Base-by-base conservation (phyloP, 2,329 filamentous ascomycete genomes). In the Hypoxylon sp. region DNA sequence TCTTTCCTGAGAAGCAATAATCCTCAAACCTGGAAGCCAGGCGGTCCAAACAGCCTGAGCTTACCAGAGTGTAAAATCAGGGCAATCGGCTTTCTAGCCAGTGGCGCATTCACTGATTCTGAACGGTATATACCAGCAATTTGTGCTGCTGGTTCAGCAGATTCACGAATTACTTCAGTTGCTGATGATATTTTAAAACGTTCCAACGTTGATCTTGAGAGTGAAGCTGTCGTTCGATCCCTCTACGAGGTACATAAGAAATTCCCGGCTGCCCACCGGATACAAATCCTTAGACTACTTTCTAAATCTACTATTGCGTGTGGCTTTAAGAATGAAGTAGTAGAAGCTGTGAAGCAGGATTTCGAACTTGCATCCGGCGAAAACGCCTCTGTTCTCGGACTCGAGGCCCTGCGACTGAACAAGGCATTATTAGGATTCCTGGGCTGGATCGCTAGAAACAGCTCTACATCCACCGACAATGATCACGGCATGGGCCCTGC, bases 131-230 rank as follows among this genome's bases (percentile, higher is more conserved):
- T 98, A 11, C 91, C 95, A 0, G 91, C 93, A 0, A 80, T 98
- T 0, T 94, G 92, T 76, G 94, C 94, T 4, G 91, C 93, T 25
- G 90, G 93, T 0, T 94, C 94, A 79, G 83, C 90, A 1, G 96
- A 98, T 71, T 93, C 90, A 36, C 88, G 91, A 7, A 90, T 98
- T 38, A 90, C 92, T 10, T 89, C 91, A n/a, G 82, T 93, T n/a
- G 95, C 93, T 0, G 93, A 98, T 62, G 94, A 97, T 73, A 88
- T 97, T 52, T 80, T 98, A 70, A 99, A 98, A 80, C 86, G 94
- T 70, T 91, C 88, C 30, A 86, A 88, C 1, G 87, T 92, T 7
- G 89, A 92, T 7, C 82, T 98, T 25, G 95, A 98, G 77, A 86
- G 93, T 67, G 74, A 83, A 9, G 72, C 78, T 0, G 79, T 94